phyloP scores from a whole-genome alignment of 305 asterid genomes.

The Stenogyne calaminthoides region DNA sequence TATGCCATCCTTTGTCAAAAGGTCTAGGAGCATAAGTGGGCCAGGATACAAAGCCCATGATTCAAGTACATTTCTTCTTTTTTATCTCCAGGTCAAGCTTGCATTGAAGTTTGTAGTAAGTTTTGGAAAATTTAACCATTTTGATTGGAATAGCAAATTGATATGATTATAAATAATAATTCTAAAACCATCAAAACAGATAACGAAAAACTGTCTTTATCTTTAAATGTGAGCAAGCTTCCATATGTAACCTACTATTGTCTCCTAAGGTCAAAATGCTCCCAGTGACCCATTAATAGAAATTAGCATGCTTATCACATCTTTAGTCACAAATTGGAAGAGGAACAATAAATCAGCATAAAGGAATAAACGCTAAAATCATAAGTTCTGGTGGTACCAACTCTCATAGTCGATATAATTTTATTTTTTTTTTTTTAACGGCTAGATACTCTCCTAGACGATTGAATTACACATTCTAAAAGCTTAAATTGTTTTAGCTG shows the following conservation, averaged over 20 bases:
- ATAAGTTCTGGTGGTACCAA: not conserved
- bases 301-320: conserved; percentile 1
- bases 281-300: not conserved
- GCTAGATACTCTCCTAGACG: not conserved
- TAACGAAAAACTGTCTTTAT: not conserved
- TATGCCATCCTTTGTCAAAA: not conserved
- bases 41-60: not conserved
- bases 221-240: not conserved
- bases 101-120: not conserved
- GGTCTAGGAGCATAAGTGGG: not conserved
- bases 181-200: not conserved
- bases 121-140: not conserved
- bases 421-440: no score
- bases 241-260: not conserved
- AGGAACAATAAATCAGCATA: not conserved
- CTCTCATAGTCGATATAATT: conserved; percentile 11
- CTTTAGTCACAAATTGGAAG: not conserved
- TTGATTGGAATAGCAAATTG: conserved; percentile 8
- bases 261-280: not conserved
- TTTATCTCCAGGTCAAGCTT: not conserved
- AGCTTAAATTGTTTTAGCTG: not conserved
- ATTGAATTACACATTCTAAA: not conserved
- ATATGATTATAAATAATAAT: not conserved
- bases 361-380: conserved; percentile 11
- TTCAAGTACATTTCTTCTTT: not conserved